phyloP scores from a whole-genome alignment of 345 rosid genomes.

The Brassica napus region Da-Ae NC_063449.1:23371501-23372000 shows the following conservation, averaged over 20 bases:
- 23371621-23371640: too few relatives aligned
- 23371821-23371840: not conserved
- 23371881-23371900: not conserved
- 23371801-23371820: not conserved
- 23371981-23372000: too few relatives aligned
- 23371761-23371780: not conserved
- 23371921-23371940: not conserved
- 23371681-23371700: too few relatives aligned
- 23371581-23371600: not conserved
- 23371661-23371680: not conserved
- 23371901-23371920: not conserved
- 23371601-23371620: not conserved
- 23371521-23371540: not conserved
- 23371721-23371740: not conserved
- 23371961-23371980: not conserved
- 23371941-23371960: not conserved
- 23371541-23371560: not conserved
- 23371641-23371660: not conserved
- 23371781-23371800: not conserved
- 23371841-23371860: not conserved
- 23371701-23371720: not conserved
- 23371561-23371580: not conserved
- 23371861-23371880: not conserved
- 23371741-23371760: not conserved
- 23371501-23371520: not conserved